These are phyloP conservation scores for Voacanga thouarsii DNA, from an alignment of 257 asterid genomes.

Conservation along the genomic window DNA sequence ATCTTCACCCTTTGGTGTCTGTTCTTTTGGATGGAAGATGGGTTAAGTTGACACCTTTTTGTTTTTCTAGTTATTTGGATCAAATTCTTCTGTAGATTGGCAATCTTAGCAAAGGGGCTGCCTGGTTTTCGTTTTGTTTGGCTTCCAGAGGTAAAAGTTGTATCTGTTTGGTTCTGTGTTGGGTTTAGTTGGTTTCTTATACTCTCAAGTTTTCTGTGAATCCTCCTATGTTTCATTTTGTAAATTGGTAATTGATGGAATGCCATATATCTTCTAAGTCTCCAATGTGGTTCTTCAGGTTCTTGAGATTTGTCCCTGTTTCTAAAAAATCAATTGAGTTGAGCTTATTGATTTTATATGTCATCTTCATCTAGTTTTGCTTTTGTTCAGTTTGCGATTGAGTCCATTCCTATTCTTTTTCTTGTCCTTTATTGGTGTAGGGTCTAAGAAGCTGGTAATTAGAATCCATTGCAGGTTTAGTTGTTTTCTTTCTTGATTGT, in stretches of 20 bases:
- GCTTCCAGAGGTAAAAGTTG: conserved; percentile 3
- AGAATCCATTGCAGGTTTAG: not conserved
- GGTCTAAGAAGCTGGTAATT: not conserved
- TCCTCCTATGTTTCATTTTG: not conserved
- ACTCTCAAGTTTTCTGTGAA: not conserved
- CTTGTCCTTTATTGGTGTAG: not conserved
- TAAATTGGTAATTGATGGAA: not conserved
- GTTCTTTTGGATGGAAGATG: conserved; percentile 17
- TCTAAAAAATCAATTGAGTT: not conserved
- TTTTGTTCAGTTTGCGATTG: not conserved
- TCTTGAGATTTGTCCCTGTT: conserved; percentile 11
- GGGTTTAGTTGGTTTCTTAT: not conserved
- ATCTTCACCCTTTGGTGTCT: conserved; percentile 17
- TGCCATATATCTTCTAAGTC: not conserved
- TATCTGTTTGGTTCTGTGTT: not conserved
- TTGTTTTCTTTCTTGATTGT: not conserved
- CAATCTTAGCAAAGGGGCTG: not conserved
- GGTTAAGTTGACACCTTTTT: conserved; percentile 15
- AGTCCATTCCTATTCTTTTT: not conserved
- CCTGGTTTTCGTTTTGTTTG: not conserved
- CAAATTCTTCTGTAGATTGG: conserved; percentile 2
- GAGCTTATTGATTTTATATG: not conserved
- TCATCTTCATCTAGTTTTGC: not conserved
- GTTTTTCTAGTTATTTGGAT: not conserved
- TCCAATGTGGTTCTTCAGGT: not conserved